Evolutionary conservation across 2,329 filamentous ascomycete genomes (phyloP).

Genomic region (Grosmannia serpens): DNA sequence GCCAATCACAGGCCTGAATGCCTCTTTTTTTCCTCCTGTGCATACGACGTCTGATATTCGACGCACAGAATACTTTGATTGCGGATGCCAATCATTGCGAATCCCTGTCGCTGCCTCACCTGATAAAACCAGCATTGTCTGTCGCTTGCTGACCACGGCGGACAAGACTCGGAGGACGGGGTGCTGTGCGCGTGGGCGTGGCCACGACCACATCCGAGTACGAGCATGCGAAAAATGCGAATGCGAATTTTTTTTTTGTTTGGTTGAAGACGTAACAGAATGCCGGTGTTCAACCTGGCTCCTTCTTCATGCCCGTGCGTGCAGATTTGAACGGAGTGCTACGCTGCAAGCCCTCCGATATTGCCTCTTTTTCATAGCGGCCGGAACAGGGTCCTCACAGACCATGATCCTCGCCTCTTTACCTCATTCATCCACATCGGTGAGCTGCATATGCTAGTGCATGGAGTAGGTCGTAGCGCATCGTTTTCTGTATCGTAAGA

Average conservation of each 20-base stretch:
- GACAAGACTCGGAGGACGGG: too few species aligned
- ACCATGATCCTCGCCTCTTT: neutral
- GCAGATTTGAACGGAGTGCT: neutral
- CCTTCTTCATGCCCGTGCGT: neutral
- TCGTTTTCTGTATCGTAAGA: neutral
- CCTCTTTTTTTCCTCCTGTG: neutral
- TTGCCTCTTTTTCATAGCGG: neutral
- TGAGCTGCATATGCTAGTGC: slow-evolving; percentile 1
- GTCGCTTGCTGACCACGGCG: too few species aligned
- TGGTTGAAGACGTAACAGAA: too few species aligned
- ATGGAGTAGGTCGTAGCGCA: neutral
- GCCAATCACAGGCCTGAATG: neutral
- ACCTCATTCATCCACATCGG: slow-evolving; percentile 1
- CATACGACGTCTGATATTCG: too few species aligned
- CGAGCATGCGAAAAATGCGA: too few species aligned
- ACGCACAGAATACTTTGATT: too few species aligned
- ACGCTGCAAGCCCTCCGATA: neutral
- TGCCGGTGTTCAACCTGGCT: neutral
- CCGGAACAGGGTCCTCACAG: neutral
- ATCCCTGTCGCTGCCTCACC: too few species aligned
- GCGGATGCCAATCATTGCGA: too few species aligned
- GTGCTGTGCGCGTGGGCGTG: too few species aligned
- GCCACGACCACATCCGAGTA: too few species aligned
- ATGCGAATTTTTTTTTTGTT: too few species aligned
- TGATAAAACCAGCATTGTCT: too few species aligned